Conservation (phyloP, 2,329 filamentous ascomycete genomes). For the Claviceps arundinis region DNA sequence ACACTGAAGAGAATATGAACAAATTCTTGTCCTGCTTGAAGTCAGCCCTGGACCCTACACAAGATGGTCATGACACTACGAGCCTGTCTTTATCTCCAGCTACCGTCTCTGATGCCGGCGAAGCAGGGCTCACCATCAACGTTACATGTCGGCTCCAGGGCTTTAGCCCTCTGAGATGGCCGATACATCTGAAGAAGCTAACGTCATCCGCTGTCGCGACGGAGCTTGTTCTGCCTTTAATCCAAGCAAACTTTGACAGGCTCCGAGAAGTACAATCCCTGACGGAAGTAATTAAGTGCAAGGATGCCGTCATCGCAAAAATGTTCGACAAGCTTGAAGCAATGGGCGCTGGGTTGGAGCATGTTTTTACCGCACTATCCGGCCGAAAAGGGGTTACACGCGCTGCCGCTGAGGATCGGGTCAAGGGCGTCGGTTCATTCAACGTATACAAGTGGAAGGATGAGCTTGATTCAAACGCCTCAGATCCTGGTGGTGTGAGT, state of each 20-base stretch:
- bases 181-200: conserved; percentile 39
- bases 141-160: conserved; percentile 51
- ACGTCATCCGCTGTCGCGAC: conserved; percentile 29
- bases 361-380: conserved; percentile 37
- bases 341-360: conserved; percentile 36
- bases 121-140: conserved; percentile 34
- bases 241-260: conserved; percentile 31
- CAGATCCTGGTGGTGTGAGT: conserved; percentile 18
- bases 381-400: conserved; percentile 34
- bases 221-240: conserved; percentile 37
- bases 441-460: conserved; percentile 25
- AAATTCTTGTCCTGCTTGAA: conserved; percentile 53
- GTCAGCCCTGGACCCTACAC: conserved; percentile 34
- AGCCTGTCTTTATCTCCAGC: conserved; percentile 28
- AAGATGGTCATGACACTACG: conserved; percentile 29
- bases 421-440: conserved; percentile 40
- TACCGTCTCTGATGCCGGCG: conserved; percentile 19
- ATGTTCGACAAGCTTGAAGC: conserved; percentile 41
- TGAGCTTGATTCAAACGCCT: conserved; percentile 11
- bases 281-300: conserved; percentile 29
- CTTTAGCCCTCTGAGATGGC: conserved; percentile 52
- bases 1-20: conserved; percentile 51
- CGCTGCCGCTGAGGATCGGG: conserved; percentile 29
- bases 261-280: conserved; percentile 30
- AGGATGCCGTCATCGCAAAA: conserved; percentile 37